Evolutionary conservation across 2,329 filamentous ascomycete species (phyloP), one percentile per base, ranked within the genome.

Genomic region (Aspergillus pseudoterreus): DNA sequence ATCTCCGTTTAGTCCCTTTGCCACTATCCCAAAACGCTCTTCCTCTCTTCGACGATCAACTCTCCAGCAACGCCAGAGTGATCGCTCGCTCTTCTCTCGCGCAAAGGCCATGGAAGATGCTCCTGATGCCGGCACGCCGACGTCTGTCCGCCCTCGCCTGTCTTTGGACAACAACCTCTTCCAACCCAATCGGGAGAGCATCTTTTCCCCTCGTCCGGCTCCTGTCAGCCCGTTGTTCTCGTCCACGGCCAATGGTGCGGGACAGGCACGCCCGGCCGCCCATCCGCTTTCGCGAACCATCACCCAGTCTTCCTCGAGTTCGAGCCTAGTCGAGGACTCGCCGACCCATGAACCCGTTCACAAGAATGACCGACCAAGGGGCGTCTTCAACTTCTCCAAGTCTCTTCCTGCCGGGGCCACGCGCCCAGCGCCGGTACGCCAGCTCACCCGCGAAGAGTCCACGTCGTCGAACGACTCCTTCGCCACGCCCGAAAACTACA

Each of bases 221-320:
- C 53, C 84, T 80, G 69, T 68, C 71, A 43, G 58, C 78, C 44
- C 79, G 42, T 57, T 72, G 39, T 66, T 72, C 56, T 63, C 69
- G 53, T 60, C 65, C 51, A 57, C 57, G 27, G 51, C 57, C 21
- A 63, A 57, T 43, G 58, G 56, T 10, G 61, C 71, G 47, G 68
- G 69, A 47, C 71, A 72, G 24, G 63, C 72, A 41, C 75, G 78
- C 41, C 79, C 70, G 45, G 52, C 64, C 46, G 70, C 88, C 15
- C 92, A 96, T 67, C 92, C 92, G 17, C 78, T 96, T 19, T 96
- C 92, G 6, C 84, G 90, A 56, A 88, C 90, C 0, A 78, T 96
- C 60, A 95, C 89, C 0, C 90, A 91, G 3, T 95, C 91, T 0
- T 92, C 90, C 1, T 95, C 91, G 2, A 84, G 81, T 48, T 92